Conservation (phyloP, 2,329 filamentous ascomycete genomes). For the Gnomoniopsis sp. region DNA sequence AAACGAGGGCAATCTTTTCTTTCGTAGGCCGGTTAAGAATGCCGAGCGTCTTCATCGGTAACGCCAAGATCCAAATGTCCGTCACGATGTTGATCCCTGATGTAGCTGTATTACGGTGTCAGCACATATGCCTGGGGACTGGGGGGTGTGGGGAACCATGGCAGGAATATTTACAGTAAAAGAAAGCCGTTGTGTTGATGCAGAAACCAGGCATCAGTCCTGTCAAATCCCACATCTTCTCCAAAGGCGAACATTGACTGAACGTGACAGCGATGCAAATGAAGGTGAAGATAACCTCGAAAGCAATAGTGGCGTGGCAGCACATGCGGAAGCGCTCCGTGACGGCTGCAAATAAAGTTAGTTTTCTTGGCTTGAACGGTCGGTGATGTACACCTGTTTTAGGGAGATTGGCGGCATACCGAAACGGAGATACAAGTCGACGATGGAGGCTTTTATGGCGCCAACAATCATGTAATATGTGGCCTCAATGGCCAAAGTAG, state of each 20-base stretch:
- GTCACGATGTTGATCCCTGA: constrained; percentile 43
- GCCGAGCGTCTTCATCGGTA: constrained; percentile 42
- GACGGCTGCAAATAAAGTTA: constrained; percentile 17
- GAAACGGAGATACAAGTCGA: constrained; percentile 44
- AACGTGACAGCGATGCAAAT: constrained; percentile 36
- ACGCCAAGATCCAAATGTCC: constrained; percentile 40
- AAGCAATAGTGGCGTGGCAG: constrained; percentile 32
- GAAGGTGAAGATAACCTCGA: constrained; percentile 38
- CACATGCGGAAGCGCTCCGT: constrained; percentile 26
- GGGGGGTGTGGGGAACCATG: no score
- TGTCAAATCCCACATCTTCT: constrained; percentile 39
- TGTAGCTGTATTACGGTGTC: constrained; percentile 27
- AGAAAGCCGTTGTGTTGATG: constrained; percentile 38
- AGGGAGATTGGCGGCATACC: constrained; percentile 25
- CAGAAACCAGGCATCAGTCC: constrained; percentile 31
- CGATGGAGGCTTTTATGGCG: constrained; percentile 40
- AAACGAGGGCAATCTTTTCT: constrained; percentile 47
- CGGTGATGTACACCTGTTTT: not conserved
- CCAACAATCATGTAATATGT: constrained; percentile 38
- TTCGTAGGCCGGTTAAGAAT: constrained; percentile 43
- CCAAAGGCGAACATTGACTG: constrained; percentile 38
- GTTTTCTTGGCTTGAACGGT: not conserved
- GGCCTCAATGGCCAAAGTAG: constrained; percentile 34
- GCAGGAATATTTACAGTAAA: constrained; percentile 31
- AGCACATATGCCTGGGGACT: no score